phyloP scores from a whole-genome alignment of 1,284 basidiomycete species.

The Marasmius tenuissimus region DNA sequence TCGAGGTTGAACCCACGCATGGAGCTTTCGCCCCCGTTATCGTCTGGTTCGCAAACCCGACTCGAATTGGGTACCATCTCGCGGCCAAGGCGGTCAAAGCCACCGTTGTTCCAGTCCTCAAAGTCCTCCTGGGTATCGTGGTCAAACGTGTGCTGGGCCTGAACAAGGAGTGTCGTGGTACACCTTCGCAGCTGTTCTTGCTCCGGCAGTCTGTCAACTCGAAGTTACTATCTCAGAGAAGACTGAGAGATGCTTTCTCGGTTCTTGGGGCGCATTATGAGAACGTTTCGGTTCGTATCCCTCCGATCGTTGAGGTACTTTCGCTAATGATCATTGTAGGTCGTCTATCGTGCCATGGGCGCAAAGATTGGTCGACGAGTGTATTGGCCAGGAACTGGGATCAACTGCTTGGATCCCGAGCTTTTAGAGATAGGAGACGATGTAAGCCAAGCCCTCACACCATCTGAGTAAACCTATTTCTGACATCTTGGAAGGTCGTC shows the following conservation, averaged over 20 bases:
- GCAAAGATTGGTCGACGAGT: conserved; percentile 44
- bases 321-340: conserved; percentile 16
- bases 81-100: conserved; percentile 37
- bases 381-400: conserved; percentile 47
- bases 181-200: conserved; percentile 29
- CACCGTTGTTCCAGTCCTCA: conserved; percentile 36
- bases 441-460: conserved; percentile 11
- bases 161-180: conserved; percentile 28
- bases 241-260: conserved; percentile 34
- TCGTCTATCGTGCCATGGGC: conserved; percentile 43
- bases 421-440: conserved; percentile 45
- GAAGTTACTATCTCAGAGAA: conserved; percentile 33
- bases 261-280: conserved; percentile 45
- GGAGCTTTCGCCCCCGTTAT: conserved; percentile 40
- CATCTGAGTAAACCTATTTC: neutral
- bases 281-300: conserved; percentile 32
- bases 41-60: conserved; percentile 40
- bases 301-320: neutral
- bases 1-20: conserved; percentile 22
- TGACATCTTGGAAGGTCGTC: conserved; percentile 23
- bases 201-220: conserved; percentile 39
- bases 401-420: conserved; percentile 45
- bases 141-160: conserved; percentile 40
- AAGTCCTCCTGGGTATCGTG: conserved; percentile 37
- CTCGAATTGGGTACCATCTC: conserved; percentile 37